Evolutionary conservation across 2,329 filamentous ascomycete genomes (phyloP).

Genomic region (Cadophora sp.): DNA sequence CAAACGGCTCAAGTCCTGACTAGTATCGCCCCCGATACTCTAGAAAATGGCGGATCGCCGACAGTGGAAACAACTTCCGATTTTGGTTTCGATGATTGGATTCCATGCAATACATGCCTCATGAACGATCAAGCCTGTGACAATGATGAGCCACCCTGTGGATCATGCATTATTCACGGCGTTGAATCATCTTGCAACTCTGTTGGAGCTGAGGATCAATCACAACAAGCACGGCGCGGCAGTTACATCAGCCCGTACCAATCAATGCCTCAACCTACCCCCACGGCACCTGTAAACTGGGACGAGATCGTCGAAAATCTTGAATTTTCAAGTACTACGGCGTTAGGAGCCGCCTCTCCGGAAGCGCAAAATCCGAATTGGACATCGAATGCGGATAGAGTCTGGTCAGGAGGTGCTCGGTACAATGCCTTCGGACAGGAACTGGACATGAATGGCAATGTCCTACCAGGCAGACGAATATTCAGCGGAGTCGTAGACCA

Average conservation of each 20-base stretch:
- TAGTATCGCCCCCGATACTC: neutral
- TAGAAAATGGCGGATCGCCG: neutral
- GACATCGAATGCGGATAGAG: neutral
- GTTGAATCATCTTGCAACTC: neutral
- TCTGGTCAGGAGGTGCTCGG: neutral
- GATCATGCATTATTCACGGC: neutral
- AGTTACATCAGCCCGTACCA: neutral
- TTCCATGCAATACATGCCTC: neutral
- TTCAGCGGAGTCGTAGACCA: neutral
- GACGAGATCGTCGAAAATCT: neutral
- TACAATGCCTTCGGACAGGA: conserved; percentile 1
- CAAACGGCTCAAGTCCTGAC: neutral
- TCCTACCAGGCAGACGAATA: neutral
- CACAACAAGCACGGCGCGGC: neutral
- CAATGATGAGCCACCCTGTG: neutral
- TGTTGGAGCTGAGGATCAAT: neutral
- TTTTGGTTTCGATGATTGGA: neutral
- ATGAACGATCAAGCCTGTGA: neutral
- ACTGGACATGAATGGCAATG: neutral
- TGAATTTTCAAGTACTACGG: neutral
- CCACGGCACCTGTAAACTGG: neutral
- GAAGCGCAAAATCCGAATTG: neutral
- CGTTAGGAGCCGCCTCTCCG: neutral
- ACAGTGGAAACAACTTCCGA: neutral
- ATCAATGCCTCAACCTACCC: neutral